Evolutionary conservation across 306 rosid species (phyloP), one percentile per base, ranked within the genome.

Genomic region (Fragaria ananassa): DNA sequence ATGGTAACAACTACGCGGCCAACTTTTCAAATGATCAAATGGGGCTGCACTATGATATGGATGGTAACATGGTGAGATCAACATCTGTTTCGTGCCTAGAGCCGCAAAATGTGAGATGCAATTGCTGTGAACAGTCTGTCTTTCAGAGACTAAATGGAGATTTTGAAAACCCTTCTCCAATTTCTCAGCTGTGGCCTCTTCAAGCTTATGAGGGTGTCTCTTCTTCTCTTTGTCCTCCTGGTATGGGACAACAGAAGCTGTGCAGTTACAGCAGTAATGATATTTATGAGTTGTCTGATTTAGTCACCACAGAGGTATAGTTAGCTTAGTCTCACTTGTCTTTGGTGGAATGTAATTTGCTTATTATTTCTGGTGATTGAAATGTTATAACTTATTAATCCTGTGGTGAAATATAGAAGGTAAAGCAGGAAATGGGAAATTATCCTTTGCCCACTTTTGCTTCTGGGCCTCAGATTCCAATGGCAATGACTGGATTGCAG

Each of bases 141-240:
- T 68, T 65, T 21, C 75, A 34, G 44, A 23, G 76, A 23, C 51
- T 80, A 17, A n/a, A 75, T 2, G 21, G 69, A 8, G 80, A 80
- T 69, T 69, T 75, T 37, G 47, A 60, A 68, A 74, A 45, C 64
- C 74, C 19, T 75, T 68, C 72, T 80, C 66, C 72, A 27, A 68
- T 68, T 50, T 67, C 56, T 45, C 71, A 79, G n/a, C 9, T 37
- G 45, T 47, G 83, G 60, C 65, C 80, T 47, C 56, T 68, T 74
- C 83, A 68, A 60, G 34, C 72, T 61, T 80, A 34, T 37, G 80
- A 74, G 72, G 71, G 76, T 41, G 57, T 69, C 54, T 17, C 79
- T 74, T 61, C 83, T 17, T 60, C 83, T 21, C 35, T 74, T 27
- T 39, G 63, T 68, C 71, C 71, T 74, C 71, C 71, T 80, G 70